Conservation (phyloP, 108 stramenopile species). For the Cyclostephanos invisitatus region DNA sequence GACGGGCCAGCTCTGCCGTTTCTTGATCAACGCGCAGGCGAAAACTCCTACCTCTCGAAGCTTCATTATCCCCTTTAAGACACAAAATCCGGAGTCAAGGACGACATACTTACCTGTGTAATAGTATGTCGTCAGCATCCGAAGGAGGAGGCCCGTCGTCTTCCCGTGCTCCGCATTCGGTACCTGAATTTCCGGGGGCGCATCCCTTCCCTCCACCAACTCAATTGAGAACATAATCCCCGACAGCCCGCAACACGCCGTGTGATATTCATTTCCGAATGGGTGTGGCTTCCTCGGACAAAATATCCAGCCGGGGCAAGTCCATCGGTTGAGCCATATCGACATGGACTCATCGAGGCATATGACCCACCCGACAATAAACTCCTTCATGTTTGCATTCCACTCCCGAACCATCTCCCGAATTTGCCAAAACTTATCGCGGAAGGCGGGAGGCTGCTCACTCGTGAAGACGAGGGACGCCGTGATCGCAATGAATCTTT, state of each 20-base stretch:
- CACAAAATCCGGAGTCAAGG: constrained; percentile 46
- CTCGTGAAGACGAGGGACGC: not conserved
- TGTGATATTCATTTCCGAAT: not conserved
- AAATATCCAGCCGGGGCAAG: not conserved
- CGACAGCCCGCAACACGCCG: constrained; percentile 10
- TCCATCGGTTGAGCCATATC: not conserved
- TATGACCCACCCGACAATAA: not conserved
- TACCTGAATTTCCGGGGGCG: too few relatives aligned
- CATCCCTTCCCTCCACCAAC: constrained; percentile 9
- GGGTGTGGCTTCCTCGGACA: constrained; percentile 9
- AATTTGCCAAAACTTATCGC: not conserved
- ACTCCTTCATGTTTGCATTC: not conserved
- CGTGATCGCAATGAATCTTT: not conserved
- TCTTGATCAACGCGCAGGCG: constrained; percentile 41
- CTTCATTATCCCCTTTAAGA: constrained; percentile 33
- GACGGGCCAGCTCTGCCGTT: constrained; percentile 38
- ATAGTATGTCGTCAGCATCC: constrained; percentile 5
- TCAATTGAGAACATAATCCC: constrained; percentile 27
- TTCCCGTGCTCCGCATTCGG: too few relatives aligned
- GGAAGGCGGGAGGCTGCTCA: not conserved
- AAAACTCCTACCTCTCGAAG: constrained; percentile 31
- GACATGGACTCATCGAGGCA: constrained; percentile 5
- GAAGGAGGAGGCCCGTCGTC: not conserved
- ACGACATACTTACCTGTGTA: constrained; percentile 23
- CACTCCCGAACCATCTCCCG: not conserved